These are phyloP conservation scores for Papiliotrema laurentii DNA, from an alignment of 1,284 basidiomycete species.

Conservation along the genomic window DNA sequence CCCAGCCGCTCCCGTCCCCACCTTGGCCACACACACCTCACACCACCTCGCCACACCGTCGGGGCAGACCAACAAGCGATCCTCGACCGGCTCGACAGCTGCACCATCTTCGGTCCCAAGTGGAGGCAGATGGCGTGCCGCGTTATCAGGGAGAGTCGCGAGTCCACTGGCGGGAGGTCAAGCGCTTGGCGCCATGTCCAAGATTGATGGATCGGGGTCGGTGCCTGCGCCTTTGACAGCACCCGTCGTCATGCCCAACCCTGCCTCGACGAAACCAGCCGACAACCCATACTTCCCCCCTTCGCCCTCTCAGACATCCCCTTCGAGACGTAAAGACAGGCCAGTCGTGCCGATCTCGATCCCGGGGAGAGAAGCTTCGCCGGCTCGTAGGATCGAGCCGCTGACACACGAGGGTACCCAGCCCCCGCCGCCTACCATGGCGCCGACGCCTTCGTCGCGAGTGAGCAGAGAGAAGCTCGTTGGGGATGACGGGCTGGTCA, in stretches of 20 bases:
- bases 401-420: background rate
- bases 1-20: slow-evolving; percentile 38
- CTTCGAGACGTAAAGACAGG: slow-evolving; percentile 1
- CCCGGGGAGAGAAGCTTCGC: slow-evolving; percentile 9
- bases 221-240: slow-evolving; percentile 8
- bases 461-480: slow-evolving; percentile 3
- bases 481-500: slow-evolving; percentile 38
- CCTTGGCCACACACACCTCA: slow-evolving; percentile 37
- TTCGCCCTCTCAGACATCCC: slow-evolving; percentile 11
- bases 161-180: slow-evolving; percentile 24
- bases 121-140: slow-evolving; percentile 24
- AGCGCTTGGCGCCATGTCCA: slow-evolving; percentile 29
- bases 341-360: slow-evolving; percentile 20
- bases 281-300: slow-evolving; percentile 37
- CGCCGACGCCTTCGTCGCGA: slow-evolving; percentile 25
- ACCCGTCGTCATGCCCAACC: slow-evolving; percentile 10
- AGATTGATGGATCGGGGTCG: slow-evolving; percentile 14
- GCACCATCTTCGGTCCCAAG: slow-evolving; percentile 2
- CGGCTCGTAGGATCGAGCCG: background rate
- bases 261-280: background rate
- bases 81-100: background rate
- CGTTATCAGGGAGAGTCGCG: slow-evolving; percentile 20
- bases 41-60: slow-evolving; percentile 25
- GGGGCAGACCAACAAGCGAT: slow-evolving; percentile 4
- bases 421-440: slow-evolving; percentile 27